phyloP scores from a whole-genome alignment of 306 rosid species.

The Fragaria iinumae region DNA sequence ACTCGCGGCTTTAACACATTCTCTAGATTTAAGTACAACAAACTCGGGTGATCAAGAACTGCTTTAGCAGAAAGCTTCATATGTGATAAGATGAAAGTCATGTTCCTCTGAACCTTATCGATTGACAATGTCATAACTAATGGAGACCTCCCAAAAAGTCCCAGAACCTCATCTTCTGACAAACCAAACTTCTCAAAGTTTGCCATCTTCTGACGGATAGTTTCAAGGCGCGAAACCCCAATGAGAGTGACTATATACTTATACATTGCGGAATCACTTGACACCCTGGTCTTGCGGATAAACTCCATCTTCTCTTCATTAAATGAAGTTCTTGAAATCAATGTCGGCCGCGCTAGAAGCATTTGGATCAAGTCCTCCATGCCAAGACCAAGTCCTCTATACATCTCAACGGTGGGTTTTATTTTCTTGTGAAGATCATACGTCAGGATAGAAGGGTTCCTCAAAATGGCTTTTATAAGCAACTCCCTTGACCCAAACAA shows the following conservation, averaged over 20 bases:
- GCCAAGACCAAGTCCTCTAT: conserved; percentile 55
- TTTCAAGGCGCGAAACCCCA: conserved; percentile 65
- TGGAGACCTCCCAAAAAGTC: conserved; percentile 50
- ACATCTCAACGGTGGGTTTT: conserved; percentile 40
- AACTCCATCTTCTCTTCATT: conserved; percentile 64
- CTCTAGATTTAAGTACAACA: conserved; percentile 61
- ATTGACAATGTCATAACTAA: conserved; percentile 54
- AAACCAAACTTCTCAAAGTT: conserved; percentile 61
- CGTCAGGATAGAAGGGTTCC: conserved; percentile 64
- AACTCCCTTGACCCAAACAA: conserved; percentile 60
- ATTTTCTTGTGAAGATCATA: conserved; percentile 36
- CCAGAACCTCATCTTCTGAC: conserved; percentile 61
- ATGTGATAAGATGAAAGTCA: conserved; percentile 67
- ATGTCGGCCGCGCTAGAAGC: conserved; percentile 59
- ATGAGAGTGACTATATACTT: conserved; percentile 69
- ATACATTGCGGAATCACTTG: conserved; percentile 53
- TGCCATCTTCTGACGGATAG: conserved; percentile 53
- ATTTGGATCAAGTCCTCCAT: conserved; percentile 53
- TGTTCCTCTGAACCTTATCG: conserved; percentile 84
- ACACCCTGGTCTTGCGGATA: conserved; percentile 46
- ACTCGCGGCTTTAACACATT: conserved; percentile 62
- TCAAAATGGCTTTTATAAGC: conserved; percentile 59
- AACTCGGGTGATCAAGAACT: conserved; percentile 45
- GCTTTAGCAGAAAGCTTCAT: conserved; percentile 65
- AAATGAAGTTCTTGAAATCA: conserved; percentile 62